Evolutionary conservation across 2,329 filamentous ascomycete genomes (phyloP).

Genomic region (Fusarium sp.): DNA sequence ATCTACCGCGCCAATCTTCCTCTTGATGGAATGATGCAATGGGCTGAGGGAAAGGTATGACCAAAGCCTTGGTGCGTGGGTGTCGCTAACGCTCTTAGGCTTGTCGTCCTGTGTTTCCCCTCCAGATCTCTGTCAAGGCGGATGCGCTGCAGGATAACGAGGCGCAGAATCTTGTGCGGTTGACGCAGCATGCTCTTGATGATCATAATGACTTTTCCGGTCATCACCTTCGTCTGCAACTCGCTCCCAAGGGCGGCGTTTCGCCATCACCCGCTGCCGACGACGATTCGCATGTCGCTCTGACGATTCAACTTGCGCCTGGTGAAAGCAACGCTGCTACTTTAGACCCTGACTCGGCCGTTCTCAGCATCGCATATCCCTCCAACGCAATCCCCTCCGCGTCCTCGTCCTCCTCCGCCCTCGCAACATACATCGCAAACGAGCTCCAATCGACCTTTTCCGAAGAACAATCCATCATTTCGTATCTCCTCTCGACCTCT

Average conservation of each 20-base stretch:
- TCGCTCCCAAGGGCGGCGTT: conserved; percentile 45
- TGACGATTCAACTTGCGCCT: conserved; percentile 77
- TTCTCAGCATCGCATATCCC: conserved; percentile 82
- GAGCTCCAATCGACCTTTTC: conserved; percentile 82
- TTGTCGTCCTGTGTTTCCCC: conserved; percentile 87
- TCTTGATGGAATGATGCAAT: conserved; percentile 85
- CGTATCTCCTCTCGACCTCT: conserved; percentile 74
- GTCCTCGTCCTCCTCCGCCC: conserved; percentile 75
- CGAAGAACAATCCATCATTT: conserved; percentile 89
- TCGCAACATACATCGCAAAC: conserved; percentile 82
- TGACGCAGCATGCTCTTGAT: conserved; percentile 88
- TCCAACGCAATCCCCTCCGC: conserved; percentile 73
- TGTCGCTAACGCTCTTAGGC: conserved; percentile 63
- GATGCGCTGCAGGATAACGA: conserved; percentile 73
- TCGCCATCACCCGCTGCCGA: conserved; percentile 41
- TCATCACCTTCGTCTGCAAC: conserved; percentile 75
- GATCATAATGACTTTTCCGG: conserved; percentile 87
- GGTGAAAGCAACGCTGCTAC: conserved; percentile 70
- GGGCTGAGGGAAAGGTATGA: conserved; percentile 87
- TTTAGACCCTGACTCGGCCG: conserved; percentile 75
- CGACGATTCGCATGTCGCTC: conserved; percentile 65
- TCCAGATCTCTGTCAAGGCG: conserved; percentile 82
- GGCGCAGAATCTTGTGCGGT: conserved; percentile 76
- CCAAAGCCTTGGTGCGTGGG: not conserved
- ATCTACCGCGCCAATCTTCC: conserved; percentile 90